These are phyloP conservation scores for Aspergillus melleus DNA, from an alignment of 2,329 filamentous ascomycete genomes.

Conservation along the genomic window DNA sequence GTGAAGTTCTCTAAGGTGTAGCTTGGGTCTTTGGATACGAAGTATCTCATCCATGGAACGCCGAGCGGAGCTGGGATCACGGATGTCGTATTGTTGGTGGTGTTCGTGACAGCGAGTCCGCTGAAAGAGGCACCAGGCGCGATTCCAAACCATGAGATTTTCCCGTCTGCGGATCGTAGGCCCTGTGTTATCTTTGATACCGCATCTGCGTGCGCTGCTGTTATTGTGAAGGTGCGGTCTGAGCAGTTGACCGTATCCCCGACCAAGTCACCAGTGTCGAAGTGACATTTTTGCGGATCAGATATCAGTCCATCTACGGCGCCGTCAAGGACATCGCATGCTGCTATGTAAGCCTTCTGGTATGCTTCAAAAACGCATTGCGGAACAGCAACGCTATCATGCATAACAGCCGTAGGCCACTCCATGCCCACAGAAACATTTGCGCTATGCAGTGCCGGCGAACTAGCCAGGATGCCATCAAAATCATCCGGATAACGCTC, in stretches of 20 bases:
- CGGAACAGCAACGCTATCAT: background rate
- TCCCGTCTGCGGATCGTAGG: slow-evolving; percentile 16
- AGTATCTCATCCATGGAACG: background rate
- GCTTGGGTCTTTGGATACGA: background rate
- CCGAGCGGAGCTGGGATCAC: background rate
- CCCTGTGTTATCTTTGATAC: slow-evolving; percentile 30
- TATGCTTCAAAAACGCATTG: slow-evolving; percentile 38
- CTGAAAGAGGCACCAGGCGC: slow-evolving; percentile 8
- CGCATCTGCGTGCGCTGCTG: slow-evolving; percentile 26
- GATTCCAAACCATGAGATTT: slow-evolving; percentile 34
- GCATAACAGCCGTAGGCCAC: slow-evolving; percentile 17
- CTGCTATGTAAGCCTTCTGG: slow-evolving; percentile 31
- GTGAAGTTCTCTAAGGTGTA: background rate
- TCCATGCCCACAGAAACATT: slow-evolving; percentile 24
- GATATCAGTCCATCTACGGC: slow-evolving; percentile 32
- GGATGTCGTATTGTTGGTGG: background rate
- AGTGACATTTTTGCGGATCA: slow-evolving; percentile 12
- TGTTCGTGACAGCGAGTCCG: background rate
- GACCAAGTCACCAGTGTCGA: slow-evolving; percentile 26
- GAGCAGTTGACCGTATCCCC: slow-evolving; percentile 19
- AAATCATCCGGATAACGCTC: slow-evolving; percentile 47
- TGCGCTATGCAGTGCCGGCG: slow-evolving; percentile 31
- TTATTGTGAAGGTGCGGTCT: slow-evolving; percentile 23
- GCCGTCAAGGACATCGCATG: slow-evolving; percentile 40
- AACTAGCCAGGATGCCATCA: slow-evolving; percentile 46